Evolutionary conservation across 2,329 filamentous ascomycete genomes (phyloP).

Genomic region (Plectosphaerella sp.): DNA sequence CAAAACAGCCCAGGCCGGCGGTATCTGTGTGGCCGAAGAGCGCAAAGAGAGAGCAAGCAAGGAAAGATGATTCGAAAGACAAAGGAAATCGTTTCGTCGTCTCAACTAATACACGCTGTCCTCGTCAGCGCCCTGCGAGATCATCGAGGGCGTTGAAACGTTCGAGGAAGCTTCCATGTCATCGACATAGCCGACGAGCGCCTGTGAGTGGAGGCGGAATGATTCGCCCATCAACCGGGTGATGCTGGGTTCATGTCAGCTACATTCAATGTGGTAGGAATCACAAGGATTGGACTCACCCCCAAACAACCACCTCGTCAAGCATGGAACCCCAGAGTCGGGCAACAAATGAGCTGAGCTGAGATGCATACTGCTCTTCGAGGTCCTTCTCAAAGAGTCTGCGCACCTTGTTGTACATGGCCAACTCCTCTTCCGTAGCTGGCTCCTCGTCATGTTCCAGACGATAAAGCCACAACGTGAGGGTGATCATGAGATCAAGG

Average conservation of each 20-base stretch:
- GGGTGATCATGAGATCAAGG: constrained; percentile 94
- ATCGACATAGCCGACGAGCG: constrained; percentile 91
- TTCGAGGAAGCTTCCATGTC: constrained; percentile 67
- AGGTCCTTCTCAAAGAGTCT: constrained; percentile 88
- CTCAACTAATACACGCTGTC: constrained; percentile 64
- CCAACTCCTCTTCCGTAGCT: constrained; percentile 75
- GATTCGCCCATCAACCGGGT: constrained; percentile 97
- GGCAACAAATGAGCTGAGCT: constrained; percentile 92
- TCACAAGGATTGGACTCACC: constrained; percentile 60
- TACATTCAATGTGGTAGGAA: background rate
- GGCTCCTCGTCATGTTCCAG: constrained; percentile 98
- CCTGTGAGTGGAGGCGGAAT: constrained; percentile 94
- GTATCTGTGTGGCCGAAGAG: constrained; percentile 17
- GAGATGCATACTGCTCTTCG: constrained; percentile 73
- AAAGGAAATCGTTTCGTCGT: constrained; percentile 51
- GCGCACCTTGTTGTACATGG: constrained; percentile 90
- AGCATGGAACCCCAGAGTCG: constrained; percentile 97
- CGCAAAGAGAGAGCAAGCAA: constrained; percentile 1
- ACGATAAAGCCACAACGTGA: constrained; percentile 97
- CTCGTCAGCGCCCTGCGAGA: constrained; percentile 66
- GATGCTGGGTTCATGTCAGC: constrained; percentile 52
- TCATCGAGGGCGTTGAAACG: constrained; percentile 67
- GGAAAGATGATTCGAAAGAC: constrained; percentile 17
- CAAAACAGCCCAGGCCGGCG: constrained; percentile 24
- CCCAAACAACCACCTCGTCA: constrained; percentile 98